Evolutionary conservation across 768 basidiomycete genomes (phyloP), one percentile per base, ranked within the genome.

Genomic region (Boletus reticuloceps): DNA sequence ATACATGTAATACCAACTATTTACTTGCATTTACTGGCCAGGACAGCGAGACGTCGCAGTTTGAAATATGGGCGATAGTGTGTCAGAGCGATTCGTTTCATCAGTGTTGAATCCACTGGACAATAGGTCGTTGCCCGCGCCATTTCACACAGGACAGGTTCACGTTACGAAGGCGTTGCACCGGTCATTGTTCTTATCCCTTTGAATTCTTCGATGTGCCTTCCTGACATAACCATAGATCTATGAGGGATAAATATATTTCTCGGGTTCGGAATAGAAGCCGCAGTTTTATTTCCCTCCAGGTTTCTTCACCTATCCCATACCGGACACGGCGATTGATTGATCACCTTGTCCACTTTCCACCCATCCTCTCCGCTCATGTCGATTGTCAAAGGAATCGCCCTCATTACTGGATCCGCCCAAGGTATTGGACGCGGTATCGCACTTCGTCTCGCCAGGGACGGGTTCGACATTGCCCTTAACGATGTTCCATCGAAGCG

Each of bases 381-480:
- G 65, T 65, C 61, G 39, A 20, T 64, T 27, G 17, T 29, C 37
- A 67, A 65, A 58, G 64, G 71, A n/a, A 48, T 71, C 22, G 75
- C 71, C 1, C 64, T 74, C n/a, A 44, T 75, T 39, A 74, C 74
- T 2, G 73, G 72, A 19, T 69, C 70, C 5, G 74, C 64, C 12
- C 69, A 62, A 25, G 66, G 61, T 16, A 52, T 64, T n/a, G 68
- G 67, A 16, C 66, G 69, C 16, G 48, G 58, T 17, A 71, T 76
- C 5, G 71, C 70, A 11, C 53, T 75, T 25, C 63, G 66, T 31
- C 67, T 73, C n/a, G 73, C 73, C 1, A 47, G 29, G 12, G 75
- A 72, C 32, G 75, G 70, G 1, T 69, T 64, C 29, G 68, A 72
- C 37, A 39, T 74, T 14, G 61, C 57, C 1, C 51, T 75, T 4